A percentile compares a stretch with the other conserved stretches of the same genome.
Conservation (phyloP, 129 eudicot species). For the Escallonia herrerae region DNA sequence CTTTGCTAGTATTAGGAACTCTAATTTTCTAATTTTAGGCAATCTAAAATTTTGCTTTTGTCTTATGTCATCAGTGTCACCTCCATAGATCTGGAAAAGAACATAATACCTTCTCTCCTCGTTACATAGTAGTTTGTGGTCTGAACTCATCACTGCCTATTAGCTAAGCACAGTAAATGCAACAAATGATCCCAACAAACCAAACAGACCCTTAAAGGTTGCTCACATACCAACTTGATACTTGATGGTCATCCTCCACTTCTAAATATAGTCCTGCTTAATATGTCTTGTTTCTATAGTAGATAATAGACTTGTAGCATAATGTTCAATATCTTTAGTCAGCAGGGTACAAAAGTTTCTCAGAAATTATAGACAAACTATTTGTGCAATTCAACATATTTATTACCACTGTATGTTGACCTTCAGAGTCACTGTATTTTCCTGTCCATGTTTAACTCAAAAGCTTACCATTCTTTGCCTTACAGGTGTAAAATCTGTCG, state of each 20-base stretch:
- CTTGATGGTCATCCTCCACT: too few relatives aligned
- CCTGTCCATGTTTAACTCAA: neutral
- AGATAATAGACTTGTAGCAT: too few relatives aligned
- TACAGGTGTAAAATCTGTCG: conserved; percentile 36
- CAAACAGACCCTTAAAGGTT: neutral
- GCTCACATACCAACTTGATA: neutral
- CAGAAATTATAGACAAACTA: too few relatives aligned
- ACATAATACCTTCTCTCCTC: neutral
- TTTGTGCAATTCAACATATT: neutral
- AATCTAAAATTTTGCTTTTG: neutral
- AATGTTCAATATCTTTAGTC: too few relatives aligned
- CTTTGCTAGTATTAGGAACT: neutral
- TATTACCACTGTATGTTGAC: too few relatives aligned
- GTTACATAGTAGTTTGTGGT: neutral
- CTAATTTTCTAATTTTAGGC: too few relatives aligned
- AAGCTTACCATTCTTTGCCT: neutral
- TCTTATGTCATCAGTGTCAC: too few relatives aligned
- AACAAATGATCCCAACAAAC: conserved; percentile 7
- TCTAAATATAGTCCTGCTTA: too few relatives aligned
- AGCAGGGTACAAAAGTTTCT: neutral
- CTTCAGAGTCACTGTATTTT: neutral
- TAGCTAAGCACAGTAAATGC: neutral
- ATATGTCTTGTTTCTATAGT: too few relatives aligned
- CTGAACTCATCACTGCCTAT: neutral
- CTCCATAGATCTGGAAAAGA: neutral